Evolutionary conservation across 805 yeast species (phyloP).

Genomic region (Nakazawaea ernobii): DNA sequence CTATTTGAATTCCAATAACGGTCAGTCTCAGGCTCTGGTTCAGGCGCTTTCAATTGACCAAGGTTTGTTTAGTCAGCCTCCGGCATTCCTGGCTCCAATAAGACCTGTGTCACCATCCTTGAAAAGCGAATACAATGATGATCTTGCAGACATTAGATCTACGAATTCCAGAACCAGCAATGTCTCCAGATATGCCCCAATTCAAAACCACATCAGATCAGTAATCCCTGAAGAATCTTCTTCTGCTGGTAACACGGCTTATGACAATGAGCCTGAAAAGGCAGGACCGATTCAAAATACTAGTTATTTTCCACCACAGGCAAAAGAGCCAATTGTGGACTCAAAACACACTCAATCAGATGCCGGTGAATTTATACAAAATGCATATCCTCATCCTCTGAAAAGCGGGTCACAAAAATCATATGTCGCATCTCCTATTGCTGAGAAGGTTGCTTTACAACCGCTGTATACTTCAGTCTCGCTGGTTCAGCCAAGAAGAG

Average conservation of each 20-base stretch:
- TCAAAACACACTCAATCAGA: too few relatives aligned
- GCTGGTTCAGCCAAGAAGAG: background rate
- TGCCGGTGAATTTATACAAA: too few relatives aligned
- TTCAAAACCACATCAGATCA: background rate
- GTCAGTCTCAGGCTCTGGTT: background rate
- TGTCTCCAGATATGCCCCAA: conserved; percentile 8
- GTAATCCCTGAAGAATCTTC: background rate
- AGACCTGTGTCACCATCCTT: background rate
- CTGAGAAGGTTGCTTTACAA: background rate
- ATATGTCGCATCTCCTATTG: background rate
- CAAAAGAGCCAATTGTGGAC: too few relatives aligned
- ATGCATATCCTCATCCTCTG: too few relatives aligned
- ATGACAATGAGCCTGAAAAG: too few relatives aligned
- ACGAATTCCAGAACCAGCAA: conserved; percentile 1
- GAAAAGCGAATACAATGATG: conserved; percentile 7
- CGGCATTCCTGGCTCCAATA: background rate
- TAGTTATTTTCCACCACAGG: background rate
- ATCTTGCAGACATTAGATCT: conserved; percentile 5
- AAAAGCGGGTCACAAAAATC: background rate
- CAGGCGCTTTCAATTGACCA: background rate
- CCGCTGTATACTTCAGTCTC: background rate
- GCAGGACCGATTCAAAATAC: too few relatives aligned
- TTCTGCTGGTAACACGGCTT: too few relatives aligned
- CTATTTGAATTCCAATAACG: too few relatives aligned
- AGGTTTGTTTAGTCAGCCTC: background rate